Evolutionary conservation across 306 rosid genomes (phyloP).

Genomic region (Trichosanthes cucumerina): DNA sequence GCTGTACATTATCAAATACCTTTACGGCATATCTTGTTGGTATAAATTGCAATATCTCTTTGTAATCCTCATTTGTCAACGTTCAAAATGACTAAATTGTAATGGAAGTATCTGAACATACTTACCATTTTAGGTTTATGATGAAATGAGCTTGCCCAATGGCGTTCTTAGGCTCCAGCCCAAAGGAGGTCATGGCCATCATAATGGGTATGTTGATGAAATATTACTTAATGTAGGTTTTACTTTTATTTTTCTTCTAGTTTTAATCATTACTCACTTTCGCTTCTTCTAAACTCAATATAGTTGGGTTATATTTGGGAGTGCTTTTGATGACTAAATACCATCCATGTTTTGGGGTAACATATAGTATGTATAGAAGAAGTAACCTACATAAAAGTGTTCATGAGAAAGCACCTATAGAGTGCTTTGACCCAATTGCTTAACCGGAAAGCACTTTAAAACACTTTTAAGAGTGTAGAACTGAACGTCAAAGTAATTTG

Average conservation of each 20-base stretch:
- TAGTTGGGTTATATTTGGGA: neutral
- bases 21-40: constrained; percentile 75
- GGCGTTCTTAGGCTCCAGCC: constrained; percentile 80
- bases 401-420: neutral
- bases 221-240: constrained; percentile 4
- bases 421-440: neutral
- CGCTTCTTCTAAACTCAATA: neutral
- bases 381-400: neutral
- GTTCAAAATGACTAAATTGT: neutral
- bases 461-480: neutral
- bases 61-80: neutral
- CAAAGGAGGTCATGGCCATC: constrained; percentile 93
- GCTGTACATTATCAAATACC: constrained; percentile 88
- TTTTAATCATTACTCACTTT: neutral
- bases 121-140: constrained; percentile 45
- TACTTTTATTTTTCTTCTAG: neutral
- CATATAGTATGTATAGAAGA: neutral
- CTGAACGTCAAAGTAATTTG: neutral
- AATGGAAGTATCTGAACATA: neutral
- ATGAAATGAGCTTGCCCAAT: constrained; percentile 94
- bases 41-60: constrained; percentile 20
- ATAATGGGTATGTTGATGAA: constrained; percentile 63
- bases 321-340: neutral
- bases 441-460: neutral
- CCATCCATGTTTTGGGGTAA: neutral